Evolutionary conservation across 371 early-diverging fungal species (phyloP), one percentile per base, ranked within the genome.

Genomic region (Saksenaea oblongispora): DNA sequence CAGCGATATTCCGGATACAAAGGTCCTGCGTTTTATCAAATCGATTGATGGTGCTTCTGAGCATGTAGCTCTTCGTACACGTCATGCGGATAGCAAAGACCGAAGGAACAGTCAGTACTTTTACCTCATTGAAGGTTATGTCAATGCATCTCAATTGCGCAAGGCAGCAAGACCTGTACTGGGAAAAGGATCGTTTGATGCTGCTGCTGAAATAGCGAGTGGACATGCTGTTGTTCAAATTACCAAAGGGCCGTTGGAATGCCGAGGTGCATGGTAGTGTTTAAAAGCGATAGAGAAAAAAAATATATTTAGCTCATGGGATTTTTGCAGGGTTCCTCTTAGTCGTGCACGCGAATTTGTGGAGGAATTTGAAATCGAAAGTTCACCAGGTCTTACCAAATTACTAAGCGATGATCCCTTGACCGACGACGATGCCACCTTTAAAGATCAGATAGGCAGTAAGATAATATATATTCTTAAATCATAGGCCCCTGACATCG

Each of bases 91-190:
- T 34, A 57, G 58, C 56, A 53, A 58, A 37, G 61, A 59, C 44
- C 66, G 58, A 63, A 34, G 53, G 4, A 66, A 64, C 55, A 64
- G 63, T 37, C 64, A 66, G 34, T 54, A 68, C 22, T 79, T 57
- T 54, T 76, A 83, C 54, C 71, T 76, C 18, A 76, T 74, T 35
- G 74, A 75, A 37, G 82, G 82, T 1, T 85, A 80, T 59, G 78
- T 85, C 22, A 85, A 85, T 65, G 85, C 85, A 0, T 75, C 85
- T 0, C 82, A 82, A 62, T 42, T 85, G 27, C 74, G 85, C 1
- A 69, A 79, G 37, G 85, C 83, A 0, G 85, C 85, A 14, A 68
- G 73, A 17, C 74, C 78, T 0, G 78, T 79, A 1, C 70, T 85
- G 56, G 83, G 80, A 0, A 78, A 78, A 53, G 84, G 82, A 0